Evolutionary conservation across 805 yeast genomes (phyloP).

Genomic region (Crinitomyces ghanaensis): DNA sequence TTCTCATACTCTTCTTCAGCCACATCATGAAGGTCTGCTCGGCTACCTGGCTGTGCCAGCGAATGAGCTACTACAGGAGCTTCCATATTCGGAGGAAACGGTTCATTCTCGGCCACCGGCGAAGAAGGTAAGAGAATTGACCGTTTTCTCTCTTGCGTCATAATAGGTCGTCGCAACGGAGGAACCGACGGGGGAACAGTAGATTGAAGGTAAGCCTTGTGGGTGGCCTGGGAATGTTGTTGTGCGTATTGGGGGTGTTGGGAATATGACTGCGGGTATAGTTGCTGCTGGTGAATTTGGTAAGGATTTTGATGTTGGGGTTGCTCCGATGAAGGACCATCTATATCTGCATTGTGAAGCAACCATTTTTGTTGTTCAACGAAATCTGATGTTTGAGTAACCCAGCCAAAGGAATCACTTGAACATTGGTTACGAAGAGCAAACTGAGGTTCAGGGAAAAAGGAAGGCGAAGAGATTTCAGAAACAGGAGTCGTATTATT

Average conservation of each 20-base stretch:
- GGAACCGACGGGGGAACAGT: slow-evolving; percentile 1
- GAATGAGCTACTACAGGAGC: slow-evolving; percentile 1
- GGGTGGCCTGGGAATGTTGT: slow-evolving; percentile 1
- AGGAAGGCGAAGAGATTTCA: too few relatives aligned
- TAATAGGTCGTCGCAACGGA: neutral
- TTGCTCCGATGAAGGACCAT: slow-evolving; percentile 1
- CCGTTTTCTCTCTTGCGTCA: neutral
- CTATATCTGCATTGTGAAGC: slow-evolving; percentile 7
- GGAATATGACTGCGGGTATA: slow-evolving; percentile 1
- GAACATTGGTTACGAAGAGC: slow-evolving; percentile 8
- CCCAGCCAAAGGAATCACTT: slow-evolving; percentile 17
- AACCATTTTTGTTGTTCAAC: slow-evolving; percentile 21
- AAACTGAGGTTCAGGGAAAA: neutral
- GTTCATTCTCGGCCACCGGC: too few relatives aligned
- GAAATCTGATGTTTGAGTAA: slow-evolving; percentile 16
- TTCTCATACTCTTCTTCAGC: slow-evolving; percentile 4
- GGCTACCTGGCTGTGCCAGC: slow-evolving; percentile 3
- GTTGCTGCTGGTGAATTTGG: neutral
- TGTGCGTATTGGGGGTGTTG: slow-evolving; percentile 1
- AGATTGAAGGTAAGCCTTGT: neutral
- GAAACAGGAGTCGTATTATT: too few relatives aligned
- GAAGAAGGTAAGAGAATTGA: slow-evolving; percentile 15
- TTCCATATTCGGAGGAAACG: too few relatives aligned
- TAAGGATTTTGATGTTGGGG: slow-evolving; percentile 2
- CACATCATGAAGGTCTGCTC: slow-evolving; percentile 4